A percentile compares a stretch with the other conserved stretches of the same genome.
phyloP scores from a whole-genome alignment of 192 early-diverging fungal genomes.

The Backusella tuberculispora region DNA sequence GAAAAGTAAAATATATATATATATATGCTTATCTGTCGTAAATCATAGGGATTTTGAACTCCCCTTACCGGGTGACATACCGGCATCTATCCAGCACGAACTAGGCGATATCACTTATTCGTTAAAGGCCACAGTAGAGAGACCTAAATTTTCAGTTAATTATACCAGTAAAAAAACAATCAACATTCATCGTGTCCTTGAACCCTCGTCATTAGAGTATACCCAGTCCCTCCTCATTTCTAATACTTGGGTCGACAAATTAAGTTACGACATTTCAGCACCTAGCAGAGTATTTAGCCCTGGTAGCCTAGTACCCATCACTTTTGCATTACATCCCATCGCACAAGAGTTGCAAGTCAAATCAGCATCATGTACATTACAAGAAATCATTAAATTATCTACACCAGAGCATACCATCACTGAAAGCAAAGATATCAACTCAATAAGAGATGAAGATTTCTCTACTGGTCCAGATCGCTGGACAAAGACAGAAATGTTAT shows the following conservation, averaged over 20 bases:
- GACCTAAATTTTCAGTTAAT: conserved; percentile 59
- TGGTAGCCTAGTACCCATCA: conserved; percentile 54
- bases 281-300: conserved; percentile 54
- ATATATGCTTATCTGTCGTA: conserved; percentile 24
- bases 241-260: conserved; percentile 60
- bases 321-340: conserved; percentile 55
- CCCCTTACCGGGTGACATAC: conserved; percentile 60
- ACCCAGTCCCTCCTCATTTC: conserved; percentile 54
- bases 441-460: conserved; percentile 23
- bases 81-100: conserved; percentile 56
- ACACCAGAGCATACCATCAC: conserved; percentile 28
- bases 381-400: conserved; percentile 58
- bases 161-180: conserved; percentile 42
- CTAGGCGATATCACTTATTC: conserved; percentile 56
- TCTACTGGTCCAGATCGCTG: conserved; percentile 14
- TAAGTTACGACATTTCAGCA: conserved; percentile 60
- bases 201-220: conserved; percentile 54
- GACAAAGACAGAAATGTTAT: conserved; percentile 24
- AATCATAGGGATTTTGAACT: conserved; percentile 55
- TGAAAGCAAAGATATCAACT: conserved; percentile 20
- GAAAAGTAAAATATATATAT: conserved; percentile 33
- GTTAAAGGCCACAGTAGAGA: conserved; percentile 59
- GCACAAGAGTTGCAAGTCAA: conserved; percentile 51
- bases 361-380: conserved; percentile 50
- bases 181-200: conserved; percentile 49